A percentile compares a stretch with the other conserved stretches of the same genome.
Evolutionary conservation across 495 filamentous ascomycete genomes (phyloP).

Genomic region (Penicillium salamii): DNA sequence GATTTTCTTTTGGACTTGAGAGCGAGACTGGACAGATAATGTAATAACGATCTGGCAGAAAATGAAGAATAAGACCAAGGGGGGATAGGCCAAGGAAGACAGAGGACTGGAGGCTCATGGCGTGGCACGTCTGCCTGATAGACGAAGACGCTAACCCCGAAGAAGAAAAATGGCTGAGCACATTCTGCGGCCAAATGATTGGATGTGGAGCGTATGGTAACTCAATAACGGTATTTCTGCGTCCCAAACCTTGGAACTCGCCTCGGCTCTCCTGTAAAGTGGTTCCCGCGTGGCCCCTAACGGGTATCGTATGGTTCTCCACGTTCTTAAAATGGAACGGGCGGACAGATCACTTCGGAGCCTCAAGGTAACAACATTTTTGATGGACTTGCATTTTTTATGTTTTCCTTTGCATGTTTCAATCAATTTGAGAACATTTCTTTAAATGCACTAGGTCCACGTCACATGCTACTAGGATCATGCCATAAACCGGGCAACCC

Average conservation of each 20-base stretch:
- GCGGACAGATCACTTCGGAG: slow-evolving; percentile 8
- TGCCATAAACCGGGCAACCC: neutral
- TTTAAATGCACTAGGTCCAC: no score
- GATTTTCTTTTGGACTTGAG: neutral
- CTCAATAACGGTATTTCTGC: neutral
- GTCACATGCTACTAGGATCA: neutral
- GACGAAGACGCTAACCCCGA: slow-evolving; percentile 31
- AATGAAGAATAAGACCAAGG: slow-evolving; percentile 4
- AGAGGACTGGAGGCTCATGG: slow-evolving; percentile 23
- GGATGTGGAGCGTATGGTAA: slow-evolving; percentile 5
- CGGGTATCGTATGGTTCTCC: slow-evolving; percentile 8
- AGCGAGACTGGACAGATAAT: slow-evolving; percentile 2
- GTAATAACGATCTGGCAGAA: neutral
- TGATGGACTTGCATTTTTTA: neutral
- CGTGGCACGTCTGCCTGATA: slow-evolving; percentile 45
- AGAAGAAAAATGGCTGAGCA: slow-evolving; percentile 24
- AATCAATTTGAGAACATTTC: no score
- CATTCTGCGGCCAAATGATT: slow-evolving; percentile 14
- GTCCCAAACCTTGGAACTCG: neutral
- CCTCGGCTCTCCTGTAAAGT: neutral
- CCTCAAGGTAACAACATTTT: slow-evolving; percentile 5
- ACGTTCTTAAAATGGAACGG: slow-evolving; percentile 20
- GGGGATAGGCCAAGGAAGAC: slow-evolving; percentile 14
- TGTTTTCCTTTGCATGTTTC: no score
- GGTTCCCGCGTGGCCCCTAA: neutral